Evolutionary conservation across 495 filamentous ascomycete genomes (phyloP), one percentile per base, ranked within the genome.

Genomic region (Tetracladium marchalianum): DNA sequence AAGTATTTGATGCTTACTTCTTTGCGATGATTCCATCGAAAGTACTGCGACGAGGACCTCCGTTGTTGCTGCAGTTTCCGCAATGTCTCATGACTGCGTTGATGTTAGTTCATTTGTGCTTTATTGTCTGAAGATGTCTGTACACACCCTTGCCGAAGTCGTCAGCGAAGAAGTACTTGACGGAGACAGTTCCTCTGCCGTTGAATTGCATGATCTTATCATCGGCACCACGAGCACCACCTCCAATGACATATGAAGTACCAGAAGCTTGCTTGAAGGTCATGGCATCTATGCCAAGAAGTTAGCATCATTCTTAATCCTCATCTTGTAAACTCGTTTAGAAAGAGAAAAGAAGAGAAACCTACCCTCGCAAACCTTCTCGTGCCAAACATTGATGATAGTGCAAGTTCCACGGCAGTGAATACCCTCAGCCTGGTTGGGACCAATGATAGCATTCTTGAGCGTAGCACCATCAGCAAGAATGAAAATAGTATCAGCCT

Each of bases 141-240:
- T 73, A 76, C 32, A 78, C 22, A 27, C 22, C 57, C 63, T 79
- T 79, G 50, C 58, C 58, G 43, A 59, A 58, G 41, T 58, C 51
- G 11, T 55, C 50, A 31, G 41, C 58, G 37, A 31, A 43, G 78
- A 51, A 82, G 34, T 81, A 68, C 60, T 82, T 82, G 59, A 81
- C 62, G 44, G 53, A 57, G 41, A 72, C 60, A 2, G 66, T 66
- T 27, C 70, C 70, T 15, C 52, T 54, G 34, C 63, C 65, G 55
- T 73, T 73, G 62, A 70, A 66, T 56, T 73, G 70, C 35, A 73
- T 55, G 37, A 73, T 62, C 54, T 73, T 73, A 53, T 74, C 69
- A 4, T 62, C 56, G 40, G 68, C 70, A 24, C 52, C 57, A 16
- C 17, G 12, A 17, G 69, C 69, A 44, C 70, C 70, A 35, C 70